phyloP scores from a whole-genome alignment of 441 rosid species.

The Euphorbia schlechtendalii region DNA sequence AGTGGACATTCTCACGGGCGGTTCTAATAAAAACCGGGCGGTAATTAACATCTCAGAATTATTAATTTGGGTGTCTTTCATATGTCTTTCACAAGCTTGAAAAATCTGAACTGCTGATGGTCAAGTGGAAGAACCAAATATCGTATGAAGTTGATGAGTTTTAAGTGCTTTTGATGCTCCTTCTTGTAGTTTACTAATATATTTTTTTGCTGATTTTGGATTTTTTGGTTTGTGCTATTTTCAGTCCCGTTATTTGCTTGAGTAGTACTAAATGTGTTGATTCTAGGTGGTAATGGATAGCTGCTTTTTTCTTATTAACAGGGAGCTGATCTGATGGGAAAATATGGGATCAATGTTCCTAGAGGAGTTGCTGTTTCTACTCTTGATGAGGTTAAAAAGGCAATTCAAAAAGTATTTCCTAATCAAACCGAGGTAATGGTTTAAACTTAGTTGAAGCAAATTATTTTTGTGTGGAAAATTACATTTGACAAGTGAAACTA shows the following conservation, averaged over 20 bases:
- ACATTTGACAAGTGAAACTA: background rate
- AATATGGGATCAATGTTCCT: conserved; percentile 84
- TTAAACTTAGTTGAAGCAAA: background rate
- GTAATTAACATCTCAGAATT: no score
- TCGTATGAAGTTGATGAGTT: no score
- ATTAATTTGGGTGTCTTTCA: no score
- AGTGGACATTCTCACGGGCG: no score
- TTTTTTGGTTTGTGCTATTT: no score
- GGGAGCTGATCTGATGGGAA: conserved; percentile 96
- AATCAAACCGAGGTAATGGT: conserved; percentile 54
- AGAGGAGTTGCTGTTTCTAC: conserved; percentile 84
- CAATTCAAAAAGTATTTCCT: conserved; percentile 56
- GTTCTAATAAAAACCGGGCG: no score
- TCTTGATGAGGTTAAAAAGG: conserved; percentile 53
- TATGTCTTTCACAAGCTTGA: no score
- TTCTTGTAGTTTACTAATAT: background rate
- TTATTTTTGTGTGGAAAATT: background rate
- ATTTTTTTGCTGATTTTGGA: no score
- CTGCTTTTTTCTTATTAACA: conserved; percentile 19
- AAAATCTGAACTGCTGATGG: no score
- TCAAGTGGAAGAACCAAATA: no score
- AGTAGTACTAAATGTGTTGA: conserved; percentile 5
- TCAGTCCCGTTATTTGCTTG: background rate
- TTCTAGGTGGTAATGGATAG: conserved; percentile 11
- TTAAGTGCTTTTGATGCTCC: background rate